Evolutionary conservation across 108 stramenopile genomes (phyloP).

Genomic region (Bacterosira constricta): DNA sequence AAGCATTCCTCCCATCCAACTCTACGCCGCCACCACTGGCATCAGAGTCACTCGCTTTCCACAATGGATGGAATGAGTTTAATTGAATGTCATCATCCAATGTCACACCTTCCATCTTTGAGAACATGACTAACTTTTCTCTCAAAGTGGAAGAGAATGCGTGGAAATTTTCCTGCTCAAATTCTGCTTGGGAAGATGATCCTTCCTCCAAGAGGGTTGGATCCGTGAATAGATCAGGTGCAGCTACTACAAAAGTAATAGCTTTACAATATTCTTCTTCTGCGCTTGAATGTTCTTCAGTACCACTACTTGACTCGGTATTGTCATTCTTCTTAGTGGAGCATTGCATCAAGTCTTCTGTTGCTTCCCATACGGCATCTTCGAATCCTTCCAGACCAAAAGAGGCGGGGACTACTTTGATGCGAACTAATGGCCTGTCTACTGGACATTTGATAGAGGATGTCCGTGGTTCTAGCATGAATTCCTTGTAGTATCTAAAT

Average conservation of each 20-base stretch:
- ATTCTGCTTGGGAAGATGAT: slow-evolving; percentile 40
- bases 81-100: slow-evolving; percentile 15
- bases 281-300: too few relatives aligned
- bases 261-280: background rate
- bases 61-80: slow-evolving; percentile 41
- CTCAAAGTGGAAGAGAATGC: slow-evolving; percentile 17
- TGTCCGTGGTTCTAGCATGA: slow-evolving; percentile 12
- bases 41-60: slow-evolving; percentile 17
- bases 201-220: slow-evolving; percentile 27
- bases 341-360: slow-evolving; percentile 10
- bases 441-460: background rate
- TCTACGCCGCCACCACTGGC: too few relatives aligned
- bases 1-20: background rate
- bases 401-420: slow-evolving; percentile 48
- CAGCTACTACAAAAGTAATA: slow-evolving; percentile 41
- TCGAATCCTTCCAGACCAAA: slow-evolving; percentile 49
- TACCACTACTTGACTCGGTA: background rate
- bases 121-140: slow-evolving; percentile 17
- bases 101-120: slow-evolving; percentile 4
- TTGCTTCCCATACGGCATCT: slow-evolving; percentile 46
- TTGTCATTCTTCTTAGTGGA: background rate
- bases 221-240: slow-evolving; percentile 38
- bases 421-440: slow-evolving; percentile 8
- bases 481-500: slow-evolving; percentile 26
- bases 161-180: slow-evolving; percentile 31